Percentiles rank a stretch among this genome's conserved stretches.
Conservation (phyloP, 2,329 filamentous ascomycete species). For the Phaeophleospora eucalypticola region DNA sequence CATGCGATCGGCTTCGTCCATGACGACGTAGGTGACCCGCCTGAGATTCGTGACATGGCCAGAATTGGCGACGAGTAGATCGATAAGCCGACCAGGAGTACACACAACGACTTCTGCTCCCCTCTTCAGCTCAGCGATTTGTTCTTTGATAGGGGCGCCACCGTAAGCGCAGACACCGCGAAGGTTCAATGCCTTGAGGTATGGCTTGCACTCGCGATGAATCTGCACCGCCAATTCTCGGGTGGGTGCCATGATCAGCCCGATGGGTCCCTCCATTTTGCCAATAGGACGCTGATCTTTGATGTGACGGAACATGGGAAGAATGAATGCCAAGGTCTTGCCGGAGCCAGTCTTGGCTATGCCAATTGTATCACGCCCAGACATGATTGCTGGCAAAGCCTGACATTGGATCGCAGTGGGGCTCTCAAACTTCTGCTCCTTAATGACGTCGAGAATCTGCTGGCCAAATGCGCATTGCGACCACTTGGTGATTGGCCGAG, state of each 20-base stretch:
- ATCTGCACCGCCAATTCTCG: conserved; percentile 93
- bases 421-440: conserved; percentile 74
- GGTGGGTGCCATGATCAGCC: conserved; percentile 88
- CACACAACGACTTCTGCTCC: conserved; percentile 94
- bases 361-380: conserved; percentile 88
- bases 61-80: conserved; percentile 86
- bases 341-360: conserved; percentile 97
- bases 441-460: conserved; percentile 81
- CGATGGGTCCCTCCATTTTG: conserved; percentile 80
- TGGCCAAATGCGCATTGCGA: conserved; percentile 88
- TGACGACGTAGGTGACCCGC: conserved; percentile 86
- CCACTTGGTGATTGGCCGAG: conserved; percentile 94
- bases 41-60: conserved; percentile 89
- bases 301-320: conserved; percentile 98
- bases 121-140: conserved; percentile 93
- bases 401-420: conserved; percentile 95
- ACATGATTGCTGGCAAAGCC: conserved; percentile 92
- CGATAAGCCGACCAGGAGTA: conserved; percentile 92
- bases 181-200: conserved; percentile 79
- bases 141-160: conserved; percentile 91
- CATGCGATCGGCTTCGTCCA: conserved; percentile 98
- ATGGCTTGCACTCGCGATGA: conserved; percentile 89
- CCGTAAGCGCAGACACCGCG: conserved; percentile 91
- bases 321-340: conserved; percentile 90
- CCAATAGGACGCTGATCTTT: conserved; percentile 83